Percentiles rank a stretch among this genome's conserved stretches.
Evolutionary conservation across 495 filamentous ascomycete genomes (phyloP).

Genomic region (Cetradonia linearis): DNA sequence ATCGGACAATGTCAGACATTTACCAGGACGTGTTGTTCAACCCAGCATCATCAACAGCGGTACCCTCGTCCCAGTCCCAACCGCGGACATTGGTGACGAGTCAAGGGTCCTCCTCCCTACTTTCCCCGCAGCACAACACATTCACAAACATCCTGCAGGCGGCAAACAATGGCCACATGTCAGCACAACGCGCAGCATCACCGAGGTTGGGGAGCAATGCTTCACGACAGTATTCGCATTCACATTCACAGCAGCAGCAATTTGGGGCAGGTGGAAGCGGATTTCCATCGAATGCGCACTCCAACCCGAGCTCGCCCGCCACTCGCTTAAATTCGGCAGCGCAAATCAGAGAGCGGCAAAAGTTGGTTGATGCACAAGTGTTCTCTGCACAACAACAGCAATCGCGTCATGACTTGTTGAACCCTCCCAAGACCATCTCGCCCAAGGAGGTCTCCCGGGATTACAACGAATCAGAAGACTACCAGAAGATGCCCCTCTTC

Average conservation of each 20-base stretch:
- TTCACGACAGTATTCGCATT: conserved; percentile 73
- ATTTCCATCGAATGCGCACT: conserved; percentile 24
- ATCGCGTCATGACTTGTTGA: conserved; percentile 27
- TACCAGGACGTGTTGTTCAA: conserved; percentile 81
- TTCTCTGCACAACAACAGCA: conserved; percentile 29
- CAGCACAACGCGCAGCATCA: conserved; percentile 48
- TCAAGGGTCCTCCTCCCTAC: conserved; percentile 33
- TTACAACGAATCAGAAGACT: conserved; percentile 63
- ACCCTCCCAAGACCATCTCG: conserved; percentile 75
- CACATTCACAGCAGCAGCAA: conserved; percentile 68
- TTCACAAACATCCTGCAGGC: conserved; percentile 68
- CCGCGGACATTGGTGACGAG: conserved; percentile 29
- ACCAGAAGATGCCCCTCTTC: conserved; percentile 60
- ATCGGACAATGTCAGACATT: conserved; percentile 75
- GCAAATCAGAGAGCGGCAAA: conserved; percentile 48
- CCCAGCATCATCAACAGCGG: conserved; percentile 46
- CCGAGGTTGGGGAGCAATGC: too few species aligned
- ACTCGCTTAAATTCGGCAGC: conserved; percentile 46
- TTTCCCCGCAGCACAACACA: conserved; percentile 50
- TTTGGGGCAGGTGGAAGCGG: conserved; percentile 34
- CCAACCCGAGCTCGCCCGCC: conserved; percentile 27
- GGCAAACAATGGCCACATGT: conserved; percentile 63
- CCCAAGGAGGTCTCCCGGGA: conserved; percentile 89
- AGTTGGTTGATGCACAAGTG: conserved; percentile 43
- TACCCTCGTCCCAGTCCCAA: conserved; percentile 38